Percentiles rank a stretch among this genome's conserved stretches.
These are phyloP conservation scores for Aspergillus persii DNA, from an alignment of 2,329 filamentous ascomycete species.

Conservation along the genomic window DNA sequence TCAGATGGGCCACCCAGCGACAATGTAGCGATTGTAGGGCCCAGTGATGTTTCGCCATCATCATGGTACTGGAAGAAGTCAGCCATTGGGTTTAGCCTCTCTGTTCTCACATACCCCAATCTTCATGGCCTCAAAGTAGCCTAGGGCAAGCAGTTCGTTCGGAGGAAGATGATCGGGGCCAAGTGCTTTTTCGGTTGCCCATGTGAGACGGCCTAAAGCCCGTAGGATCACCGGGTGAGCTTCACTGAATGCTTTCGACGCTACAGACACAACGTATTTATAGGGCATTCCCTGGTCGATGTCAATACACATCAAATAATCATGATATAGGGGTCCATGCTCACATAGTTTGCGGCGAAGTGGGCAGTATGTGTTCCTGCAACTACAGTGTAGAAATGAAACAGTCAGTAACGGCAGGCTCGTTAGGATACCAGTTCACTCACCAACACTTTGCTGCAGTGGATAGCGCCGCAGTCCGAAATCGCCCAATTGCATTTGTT, in stretches of 20 bases:
- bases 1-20: slow-evolving; percentile 53
- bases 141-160: slow-evolving; percentile 57
- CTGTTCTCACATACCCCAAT: slow-evolving; percentile 44
- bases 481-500: slow-evolving; percentile 44
- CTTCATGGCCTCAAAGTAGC: slow-evolving; percentile 55
- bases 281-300: slow-evolving; percentile 54
- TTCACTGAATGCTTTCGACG: slow-evolving; percentile 42
- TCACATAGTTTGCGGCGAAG: slow-evolving; percentile 50
- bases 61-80: slow-evolving; percentile 51
- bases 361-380: slow-evolving; percentile 43
- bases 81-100: not conserved
- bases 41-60: slow-evolving; percentile 56
- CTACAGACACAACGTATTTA: slow-evolving; percentile 55
- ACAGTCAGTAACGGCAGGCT: not conserved
- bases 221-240: slow-evolving; percentile 43
- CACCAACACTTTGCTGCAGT: slow-evolving; percentile 33
- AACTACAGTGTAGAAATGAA: slow-evolving; percentile 23
- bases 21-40: slow-evolving; percentile 55
- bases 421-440: slow-evolving; percentile 11
- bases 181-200: slow-evolving; percentile 49
- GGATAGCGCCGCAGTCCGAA: slow-evolving; percentile 48
- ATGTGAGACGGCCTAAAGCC: slow-evolving; percentile 52
- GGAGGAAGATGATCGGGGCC: slow-evolving; percentile 37
- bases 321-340: slow-evolving; percentile 6
- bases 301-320: not conserved